Evolutionary conservation across 805 yeast species (phyloP), one percentile per base, ranked within the genome.

Genomic region (Torulaspora maleeae): DNA sequence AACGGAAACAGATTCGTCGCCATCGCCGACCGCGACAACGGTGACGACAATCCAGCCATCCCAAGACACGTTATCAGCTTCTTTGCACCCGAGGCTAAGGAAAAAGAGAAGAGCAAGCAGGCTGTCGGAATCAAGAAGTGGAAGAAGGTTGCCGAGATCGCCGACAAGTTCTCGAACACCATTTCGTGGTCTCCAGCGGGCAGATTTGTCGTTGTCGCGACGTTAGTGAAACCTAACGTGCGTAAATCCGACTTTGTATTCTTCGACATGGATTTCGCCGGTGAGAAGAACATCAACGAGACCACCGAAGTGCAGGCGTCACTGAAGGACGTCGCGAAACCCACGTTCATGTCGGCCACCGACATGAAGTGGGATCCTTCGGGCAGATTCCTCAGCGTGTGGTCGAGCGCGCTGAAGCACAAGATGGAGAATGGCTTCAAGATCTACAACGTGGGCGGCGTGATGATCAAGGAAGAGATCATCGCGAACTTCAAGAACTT

Each of bases 311-410:
- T 77, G 27, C 67, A 72, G 13, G 79, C 82, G 35, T 78, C 78
- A 53, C 74, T 83, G 50, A 79, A 80, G 62, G 74, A 76, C 57
- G 69, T 91, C 52, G 79, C 77, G 48, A 69, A 76, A 30, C 82
- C 81, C 52, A 81, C 79, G 56, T 85, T 75, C 61, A 74, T 78
- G 44, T 95, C 96, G 51, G 77, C 89, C 70, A 84, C 95, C 41
- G 86, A 84, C 63, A 62, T 89, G 50, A 74, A 81, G 43, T 93
- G 99, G 99, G 99, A 93, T 68, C 91, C 96, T 47, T 83, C 95
- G 41, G 99, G 99, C 56, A 79, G 98, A 69, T 89, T 75, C 66
- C 73, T 91, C 43, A 83, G 91, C 39, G 86, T 84, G 15, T 86
- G 91, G 87, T 87, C 96, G 5, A 84, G 96, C 16, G 66, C 78